Evolutionary conservation across 148 eudicot genomes (phyloP), one percentile per base, ranked within the genome.

Genomic region (Nepenthes mirabilis): DNA sequence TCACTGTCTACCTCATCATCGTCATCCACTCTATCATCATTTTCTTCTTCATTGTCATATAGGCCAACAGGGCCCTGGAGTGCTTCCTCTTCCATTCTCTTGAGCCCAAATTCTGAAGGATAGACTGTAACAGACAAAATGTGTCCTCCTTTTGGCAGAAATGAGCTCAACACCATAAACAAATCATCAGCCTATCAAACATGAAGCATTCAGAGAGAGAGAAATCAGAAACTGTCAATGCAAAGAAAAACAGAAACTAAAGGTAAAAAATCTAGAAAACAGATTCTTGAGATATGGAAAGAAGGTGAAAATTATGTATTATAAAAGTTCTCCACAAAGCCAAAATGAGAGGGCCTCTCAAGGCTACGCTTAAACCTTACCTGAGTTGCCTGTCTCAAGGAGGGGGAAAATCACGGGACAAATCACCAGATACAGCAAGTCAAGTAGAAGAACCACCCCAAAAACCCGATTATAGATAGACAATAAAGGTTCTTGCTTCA

Each of bases 71-170:
- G 99, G 69, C 99, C 99, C 66, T 61, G 83, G n/a, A 80, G 65
- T 37, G 91, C 99, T 76, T 93, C 99, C 79, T 93, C 96, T 79
- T 80, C 85, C 96, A 93, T 86, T 13, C 91, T 89, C 68, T 88
- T 72, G 58, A 88, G 79, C 59, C 99, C 99, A 74, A 93, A 93
- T 58, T 93, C 99, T 35, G 99, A 86, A 71, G 99, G 99, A 79
- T 93, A 93, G 57, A 93, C 91, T 59, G 91, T 33, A n/a, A 88
- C 96, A 14, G 95, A 80, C 68, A 75, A 57, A 48, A 93, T 82
- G 59, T 79, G 72, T 32, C 96, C 99, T 57, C 69, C 85, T 74
- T 86, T 84, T 32, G 89, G 95, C 56, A 93, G 82, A 64, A 79
- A 86, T 14, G 99, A 93, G 74, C 77, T 77, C 80, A 93, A 58